Evolutionary conservation across 257 asterid species (phyloP).

Genomic region (Solanum stenotomum): DNA sequence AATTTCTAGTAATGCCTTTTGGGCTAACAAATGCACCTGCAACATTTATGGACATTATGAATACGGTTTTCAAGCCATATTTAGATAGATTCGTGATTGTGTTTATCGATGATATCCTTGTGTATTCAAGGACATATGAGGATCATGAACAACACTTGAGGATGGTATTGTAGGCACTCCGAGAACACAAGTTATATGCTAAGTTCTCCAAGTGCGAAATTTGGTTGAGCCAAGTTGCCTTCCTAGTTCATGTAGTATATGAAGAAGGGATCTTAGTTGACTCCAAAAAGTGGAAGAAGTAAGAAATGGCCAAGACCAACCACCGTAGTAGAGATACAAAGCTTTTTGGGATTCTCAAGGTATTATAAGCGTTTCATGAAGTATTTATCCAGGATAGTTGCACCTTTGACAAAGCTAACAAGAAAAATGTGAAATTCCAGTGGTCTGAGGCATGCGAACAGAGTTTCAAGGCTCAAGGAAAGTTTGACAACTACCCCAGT

Average conservation of each 20-base stretch:
- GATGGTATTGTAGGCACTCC: background rate
- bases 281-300: background rate
- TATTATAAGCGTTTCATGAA: too few species aligned
- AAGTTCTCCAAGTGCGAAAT: background rate
- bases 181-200: too few species aligned
- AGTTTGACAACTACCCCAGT: background rate
- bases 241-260: background rate
- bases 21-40: background rate
- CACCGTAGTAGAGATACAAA: too few species aligned
- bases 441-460: background rate
- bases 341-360: too few species aligned
- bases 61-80: background rate
- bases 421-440: too few species aligned
- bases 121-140: background rate
- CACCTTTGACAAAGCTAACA: too few species aligned
- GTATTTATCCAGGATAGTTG: too few species aligned
- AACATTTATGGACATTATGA: background rate
- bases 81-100: background rate
- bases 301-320: background rate
- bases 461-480: too few species aligned
- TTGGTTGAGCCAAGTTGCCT: too few species aligned
- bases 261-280: background rate
- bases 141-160: background rate
- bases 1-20: background rate
- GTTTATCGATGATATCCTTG: too few species aligned